phyloP scores from a whole-genome alignment of 495 filamentous ascomycete genomes.

The Penicillium herquei region DNA sequence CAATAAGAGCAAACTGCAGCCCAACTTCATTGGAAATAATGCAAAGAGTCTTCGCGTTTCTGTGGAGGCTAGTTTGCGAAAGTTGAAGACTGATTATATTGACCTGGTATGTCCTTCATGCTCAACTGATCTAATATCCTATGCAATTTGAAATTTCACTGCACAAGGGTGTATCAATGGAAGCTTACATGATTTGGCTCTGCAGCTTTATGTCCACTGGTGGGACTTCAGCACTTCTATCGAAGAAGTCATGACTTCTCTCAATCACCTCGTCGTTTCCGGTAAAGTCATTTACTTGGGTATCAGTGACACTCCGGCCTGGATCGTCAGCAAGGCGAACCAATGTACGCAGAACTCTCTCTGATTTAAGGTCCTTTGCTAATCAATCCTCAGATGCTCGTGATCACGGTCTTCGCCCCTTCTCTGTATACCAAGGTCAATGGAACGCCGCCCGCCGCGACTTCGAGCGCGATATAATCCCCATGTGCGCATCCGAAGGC shows the following conservation, averaged over 20 bases:
- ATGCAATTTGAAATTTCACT: too few species aligned
- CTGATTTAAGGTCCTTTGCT: too few species aligned
- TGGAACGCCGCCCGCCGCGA: conserved; percentile 57
- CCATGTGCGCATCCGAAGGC: conserved; percentile 49
- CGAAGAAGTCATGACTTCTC: conserved; percentile 58
- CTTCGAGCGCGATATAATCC: conserved; percentile 57
- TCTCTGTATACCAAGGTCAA: conserved; percentile 63
- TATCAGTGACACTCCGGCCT: conserved; percentile 62
- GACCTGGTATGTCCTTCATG: conserved; percentile 51
- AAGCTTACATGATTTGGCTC: too few species aligned
- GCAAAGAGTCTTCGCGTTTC: conserved; percentile 52
- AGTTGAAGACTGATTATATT: conserved; percentile 64
- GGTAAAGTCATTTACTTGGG: conserved; percentile 66
- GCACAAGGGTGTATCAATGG: too few species aligned
- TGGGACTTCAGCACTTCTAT: conserved; percentile 59
- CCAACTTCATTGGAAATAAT: conserved; percentile 57
- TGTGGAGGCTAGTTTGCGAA: conserved; percentile 54
- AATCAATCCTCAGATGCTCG: conserved; percentile 45
- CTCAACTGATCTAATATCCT: too few species aligned
- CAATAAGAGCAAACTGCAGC: conserved; percentile 43
- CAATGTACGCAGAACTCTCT: conserved; percentile 3
- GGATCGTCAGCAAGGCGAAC: conserved; percentile 61
- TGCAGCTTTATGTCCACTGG: conserved; percentile 55
- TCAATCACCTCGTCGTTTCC: conserved; percentile 54
- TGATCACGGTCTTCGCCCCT: conserved; percentile 57